These are phyloP conservation scores for Musa schizocarpa DNA, from an alignment of 176 grass and related monocot species.

Conservation along the genomic window DNA sequence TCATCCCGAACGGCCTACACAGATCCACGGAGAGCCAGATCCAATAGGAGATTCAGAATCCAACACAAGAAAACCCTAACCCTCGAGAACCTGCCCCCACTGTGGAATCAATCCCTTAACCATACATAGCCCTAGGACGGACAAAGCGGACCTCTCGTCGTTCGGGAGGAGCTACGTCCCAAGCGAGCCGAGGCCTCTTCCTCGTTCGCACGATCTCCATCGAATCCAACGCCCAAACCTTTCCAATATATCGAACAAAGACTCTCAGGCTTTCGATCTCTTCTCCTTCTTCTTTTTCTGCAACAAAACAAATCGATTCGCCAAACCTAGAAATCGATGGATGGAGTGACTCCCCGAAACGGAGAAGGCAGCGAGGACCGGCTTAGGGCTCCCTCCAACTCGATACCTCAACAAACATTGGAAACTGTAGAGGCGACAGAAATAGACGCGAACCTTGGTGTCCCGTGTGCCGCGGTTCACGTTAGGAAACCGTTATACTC, in stretches of 20 bases:
- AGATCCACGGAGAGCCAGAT: conserved; percentile 8
- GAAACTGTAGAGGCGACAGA: too few relatives aligned
- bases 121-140: conserved; percentile 6
- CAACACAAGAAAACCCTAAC: conserved; percentile 22
- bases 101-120: conserved; percentile 20
- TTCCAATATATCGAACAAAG: not conserved
- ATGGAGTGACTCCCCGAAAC: not conserved
- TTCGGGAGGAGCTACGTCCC: conserved; percentile 33
- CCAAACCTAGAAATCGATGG: not conserved
- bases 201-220: conserved; percentile 60
- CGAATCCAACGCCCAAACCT: conserved; percentile 13
- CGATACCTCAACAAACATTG: not conserved
- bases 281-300: not conserved
- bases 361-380: not conserved
- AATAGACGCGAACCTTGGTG: too few relatives aligned
- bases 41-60: conserved; percentile 17
- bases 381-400: not conserved
- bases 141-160: conserved; percentile 34
- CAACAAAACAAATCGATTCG: not conserved
- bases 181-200: conserved; percentile 55
- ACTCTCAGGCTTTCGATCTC: not conserved
- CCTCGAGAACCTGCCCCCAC: conserved; percentile 1
- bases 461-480: not conserved
- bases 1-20: conserved; percentile 17
- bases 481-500: not conserved